A percentile compares a stretch with the other conserved stretches of the same genome.
Evolutionary conservation across 257 asterid species (phyloP).

Genomic region (Striga asiatica): DNA sequence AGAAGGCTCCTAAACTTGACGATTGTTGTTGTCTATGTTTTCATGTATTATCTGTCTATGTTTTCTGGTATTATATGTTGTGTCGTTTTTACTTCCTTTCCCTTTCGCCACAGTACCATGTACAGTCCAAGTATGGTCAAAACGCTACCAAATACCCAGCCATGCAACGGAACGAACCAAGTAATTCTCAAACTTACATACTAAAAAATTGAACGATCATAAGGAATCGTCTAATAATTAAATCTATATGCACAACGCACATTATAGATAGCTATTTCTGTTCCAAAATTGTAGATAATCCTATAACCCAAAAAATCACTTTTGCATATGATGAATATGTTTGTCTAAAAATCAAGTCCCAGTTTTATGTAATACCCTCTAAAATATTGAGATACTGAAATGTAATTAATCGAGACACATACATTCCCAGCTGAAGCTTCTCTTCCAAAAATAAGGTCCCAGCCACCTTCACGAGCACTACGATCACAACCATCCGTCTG

Average conservation of each 20-base stretch:
- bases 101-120: conserved; percentile 36
- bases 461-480: conserved; percentile 46
- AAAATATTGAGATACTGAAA: too few species aligned
- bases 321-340: too few species aligned
- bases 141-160: conserved; percentile 8
- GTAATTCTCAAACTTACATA: too few species aligned
- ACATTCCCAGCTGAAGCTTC: conserved; percentile 47
- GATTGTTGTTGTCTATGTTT: background rate
- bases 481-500: too few species aligned
- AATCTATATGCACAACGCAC: too few species aligned
- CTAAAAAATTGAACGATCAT: background rate
- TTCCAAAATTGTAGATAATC: too few species aligned
- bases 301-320: too few species aligned
- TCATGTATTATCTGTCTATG: too few species aligned
- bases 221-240: background rate
- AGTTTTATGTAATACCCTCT: too few species aligned
- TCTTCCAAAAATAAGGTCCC: conserved; percentile 45
- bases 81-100: conserved; percentile 16
- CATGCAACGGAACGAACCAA: too few species aligned
- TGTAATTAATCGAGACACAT: background rate
- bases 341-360: too few species aligned
- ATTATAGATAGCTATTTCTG: too few species aligned
- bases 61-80: background rate
- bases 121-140: conserved; percentile 22
- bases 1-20: background rate